Evolutionary conservation across 805 yeast genomes (phyloP).

Genomic region (Candida takata): DNA sequence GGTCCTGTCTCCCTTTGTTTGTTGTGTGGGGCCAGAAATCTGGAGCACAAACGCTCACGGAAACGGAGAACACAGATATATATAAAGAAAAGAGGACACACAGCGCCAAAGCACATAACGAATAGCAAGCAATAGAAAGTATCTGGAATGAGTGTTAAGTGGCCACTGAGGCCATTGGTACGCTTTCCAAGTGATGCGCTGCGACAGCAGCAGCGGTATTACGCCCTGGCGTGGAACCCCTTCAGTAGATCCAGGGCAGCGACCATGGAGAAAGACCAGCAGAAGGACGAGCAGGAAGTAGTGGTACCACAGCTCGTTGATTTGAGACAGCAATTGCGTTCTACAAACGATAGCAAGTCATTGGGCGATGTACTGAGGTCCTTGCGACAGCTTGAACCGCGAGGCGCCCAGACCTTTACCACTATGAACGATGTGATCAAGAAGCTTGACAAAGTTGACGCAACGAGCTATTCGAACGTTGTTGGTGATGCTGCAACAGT

Average conservation of each 20-base stretch:
- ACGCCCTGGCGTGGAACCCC: slow-evolving; percentile 9
- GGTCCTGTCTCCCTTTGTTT: too few species aligned
- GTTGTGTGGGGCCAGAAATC: too few species aligned
- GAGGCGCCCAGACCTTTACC: slow-evolving; percentile 5
- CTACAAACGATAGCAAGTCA: neutral
- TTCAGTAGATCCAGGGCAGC: slow-evolving; percentile 4
- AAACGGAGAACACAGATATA: too few species aligned
- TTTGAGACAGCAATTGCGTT: slow-evolving; percentile 5
- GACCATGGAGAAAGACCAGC: neutral
- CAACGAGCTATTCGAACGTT: slow-evolving; percentile 1
- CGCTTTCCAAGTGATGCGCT: neutral
- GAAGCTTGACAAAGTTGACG: slow-evolving; percentile 7
- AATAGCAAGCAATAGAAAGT: too few species aligned
- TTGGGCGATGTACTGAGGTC: slow-evolving; percentile 3
- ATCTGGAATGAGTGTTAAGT: neutral
- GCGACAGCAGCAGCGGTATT: neutral
- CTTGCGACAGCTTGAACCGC: neutral
- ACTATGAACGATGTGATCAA: slow-evolving; percentile 15
- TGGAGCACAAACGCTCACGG: too few species aligned
- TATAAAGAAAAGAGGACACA: too few species aligned
- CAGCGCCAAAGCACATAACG: too few species aligned
- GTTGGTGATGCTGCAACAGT: too few species aligned
- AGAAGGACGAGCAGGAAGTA: slow-evolving; percentile 1
- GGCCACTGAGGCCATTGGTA: neutral
- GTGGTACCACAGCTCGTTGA: slow-evolving; percentile 4